phyloP scores from a whole-genome alignment of 2,329 filamentous ascomycete genomes.

The Colletotrichum noveboracense region DNA sequence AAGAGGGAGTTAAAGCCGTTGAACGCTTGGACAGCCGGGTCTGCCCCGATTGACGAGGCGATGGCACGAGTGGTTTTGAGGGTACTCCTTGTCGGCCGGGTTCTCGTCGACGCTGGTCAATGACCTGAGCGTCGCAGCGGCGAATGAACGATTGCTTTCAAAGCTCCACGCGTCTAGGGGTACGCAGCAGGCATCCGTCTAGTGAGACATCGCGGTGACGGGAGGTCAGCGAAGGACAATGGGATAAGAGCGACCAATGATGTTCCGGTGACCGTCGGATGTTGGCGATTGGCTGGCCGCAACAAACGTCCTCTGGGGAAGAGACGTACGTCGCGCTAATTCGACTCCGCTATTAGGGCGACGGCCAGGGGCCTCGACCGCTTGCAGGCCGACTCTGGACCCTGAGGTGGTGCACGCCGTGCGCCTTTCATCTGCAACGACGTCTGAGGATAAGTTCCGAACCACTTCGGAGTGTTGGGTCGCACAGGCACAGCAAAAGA shows the following conservation, averaged over 20 bases:
- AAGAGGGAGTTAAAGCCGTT: background rate
- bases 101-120: background rate
- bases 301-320: background rate
- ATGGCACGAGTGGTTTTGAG: background rate
- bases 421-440: background rate
- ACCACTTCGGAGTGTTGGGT: conserved; percentile 1
- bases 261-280: conserved; percentile 8
- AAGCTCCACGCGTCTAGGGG: background rate
- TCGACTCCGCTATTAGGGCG: conserved; percentile 14
- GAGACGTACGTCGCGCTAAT: background rate
- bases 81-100: background rate
- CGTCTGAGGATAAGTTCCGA: conserved; percentile 4
- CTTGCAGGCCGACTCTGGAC: background rate
- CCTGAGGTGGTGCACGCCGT: background rate
- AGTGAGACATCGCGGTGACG: background rate
- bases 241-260: background rate
- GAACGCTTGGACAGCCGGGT: background rate
- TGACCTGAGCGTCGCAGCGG: background rate
- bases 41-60: background rate
- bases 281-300: conserved; percentile 8
- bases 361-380: background rate
- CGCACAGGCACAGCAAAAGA: background rate
- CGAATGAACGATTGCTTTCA: background rate
- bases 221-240: background rate
- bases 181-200: background rate